phyloP scores from a whole-genome alignment of 495 filamentous ascomycete species.

The Lindgomyces ingoldianus region DNA sequence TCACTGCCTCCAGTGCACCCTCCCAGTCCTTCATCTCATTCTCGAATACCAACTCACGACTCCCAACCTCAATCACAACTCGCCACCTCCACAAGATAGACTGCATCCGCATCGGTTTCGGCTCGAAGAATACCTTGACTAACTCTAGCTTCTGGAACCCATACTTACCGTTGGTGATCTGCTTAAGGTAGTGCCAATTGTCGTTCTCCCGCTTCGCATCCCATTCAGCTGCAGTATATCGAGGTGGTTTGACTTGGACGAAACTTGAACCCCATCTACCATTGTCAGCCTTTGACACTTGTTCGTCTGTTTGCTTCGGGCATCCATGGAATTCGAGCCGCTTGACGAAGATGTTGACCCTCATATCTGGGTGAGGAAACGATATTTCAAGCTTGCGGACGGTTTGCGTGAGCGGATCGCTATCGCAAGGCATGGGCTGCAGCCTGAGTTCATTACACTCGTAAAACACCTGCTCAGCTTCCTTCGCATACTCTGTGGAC shows the following conservation, averaged over 20 bases:
- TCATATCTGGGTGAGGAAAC: background rate
- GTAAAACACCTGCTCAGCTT: background rate
- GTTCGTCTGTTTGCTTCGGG: background rate
- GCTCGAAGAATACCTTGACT: background rate
- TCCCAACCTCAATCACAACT: background rate
- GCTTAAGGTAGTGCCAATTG: background rate
- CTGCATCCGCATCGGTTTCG: background rate
- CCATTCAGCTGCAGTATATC: background rate
- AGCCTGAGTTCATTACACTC: background rate
- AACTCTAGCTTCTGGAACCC: background rate
- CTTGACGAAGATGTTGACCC: background rate
- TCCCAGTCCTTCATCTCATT: background rate
- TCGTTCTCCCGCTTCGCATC: background rate
- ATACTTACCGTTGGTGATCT: background rate
- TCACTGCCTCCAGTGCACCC: background rate
- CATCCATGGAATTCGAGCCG: background rate
- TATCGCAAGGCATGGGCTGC: background rate
- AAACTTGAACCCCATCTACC: too few relatives aligned
- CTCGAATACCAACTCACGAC: background rate
- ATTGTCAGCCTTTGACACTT: background rate
- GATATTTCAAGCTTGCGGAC: background rate
- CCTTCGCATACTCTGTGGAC: background rate
- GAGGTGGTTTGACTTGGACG: background rate
- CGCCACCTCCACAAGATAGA: background rate
- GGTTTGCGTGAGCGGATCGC: background rate